phyloP scores from a whole-genome alignment of 2,329 filamentous ascomycete species.

The Aspergillus ruber region DNA sequence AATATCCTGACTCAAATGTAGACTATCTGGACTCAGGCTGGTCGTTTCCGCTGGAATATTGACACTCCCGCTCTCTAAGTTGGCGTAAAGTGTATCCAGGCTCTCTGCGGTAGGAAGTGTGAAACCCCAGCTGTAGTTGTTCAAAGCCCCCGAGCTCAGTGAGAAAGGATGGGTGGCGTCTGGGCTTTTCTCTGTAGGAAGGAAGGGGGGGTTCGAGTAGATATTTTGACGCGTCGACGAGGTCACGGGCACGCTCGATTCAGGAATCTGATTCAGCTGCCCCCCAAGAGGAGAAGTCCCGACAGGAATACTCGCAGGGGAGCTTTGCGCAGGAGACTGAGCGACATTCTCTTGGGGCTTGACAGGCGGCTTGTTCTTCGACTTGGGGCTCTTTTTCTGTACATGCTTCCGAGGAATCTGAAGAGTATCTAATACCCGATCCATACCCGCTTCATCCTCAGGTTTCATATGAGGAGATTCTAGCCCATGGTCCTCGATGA shows the following conservation, averaged over 20 bases:
- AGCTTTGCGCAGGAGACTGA: slow-evolving; percentile 11
- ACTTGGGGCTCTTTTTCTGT: slow-evolving; percentile 5
- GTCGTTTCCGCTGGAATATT: slow-evolving; percentile 15
- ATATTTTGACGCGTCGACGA: slow-evolving; percentile 10
- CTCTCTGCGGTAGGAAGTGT: slow-evolving; percentile 33
- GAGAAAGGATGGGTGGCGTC: slow-evolving; percentile 18
- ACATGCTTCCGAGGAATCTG: slow-evolving; percentile 23
- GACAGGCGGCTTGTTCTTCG: neutral
- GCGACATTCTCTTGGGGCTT: neutral
- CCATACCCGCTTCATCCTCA: slow-evolving; percentile 32
- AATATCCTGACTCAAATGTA: slow-evolving; percentile 22
- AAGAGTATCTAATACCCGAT: slow-evolving; percentile 33
- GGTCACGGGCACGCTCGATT: slow-evolving; percentile 2
- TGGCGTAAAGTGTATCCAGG: slow-evolving; percentile 28
- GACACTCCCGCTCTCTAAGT: slow-evolving; percentile 18
- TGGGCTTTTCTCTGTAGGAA: slow-evolving; percentile 9
- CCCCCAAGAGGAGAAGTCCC: slow-evolving; percentile 6
- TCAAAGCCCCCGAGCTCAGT: slow-evolving; percentile 17
- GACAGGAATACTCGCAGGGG: neutral
- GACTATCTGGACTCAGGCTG: slow-evolving; percentile 19
- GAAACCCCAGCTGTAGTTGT: slow-evolving; percentile 26
- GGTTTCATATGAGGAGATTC: slow-evolving; percentile 34
- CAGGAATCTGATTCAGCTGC: slow-evolving; percentile 3
- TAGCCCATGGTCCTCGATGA: slow-evolving; percentile 37
- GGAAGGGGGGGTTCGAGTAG: slow-evolving; percentile 6